Evolutionary conservation across 1,284 basidiomycete genomes (phyloP), one percentile per base, ranked within the genome.

Genomic region (Ganoderma leucocontextum): DNA sequence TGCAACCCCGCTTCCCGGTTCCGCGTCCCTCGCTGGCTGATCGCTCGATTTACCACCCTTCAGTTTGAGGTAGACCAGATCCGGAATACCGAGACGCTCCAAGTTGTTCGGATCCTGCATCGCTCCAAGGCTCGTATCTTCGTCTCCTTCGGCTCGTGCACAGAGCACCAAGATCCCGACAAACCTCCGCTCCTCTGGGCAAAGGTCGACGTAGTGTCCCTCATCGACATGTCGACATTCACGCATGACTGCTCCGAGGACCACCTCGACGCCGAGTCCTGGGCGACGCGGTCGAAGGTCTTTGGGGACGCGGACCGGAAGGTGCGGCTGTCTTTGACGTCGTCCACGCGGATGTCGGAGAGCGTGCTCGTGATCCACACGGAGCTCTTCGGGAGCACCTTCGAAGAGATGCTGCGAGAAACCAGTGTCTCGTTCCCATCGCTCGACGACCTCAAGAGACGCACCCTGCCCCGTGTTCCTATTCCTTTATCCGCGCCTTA

Each of bases 321-420:
- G 6, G 60, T 62, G 9, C 60, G 65, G 4, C 60, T 62, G 2
- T 62, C 65, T 1, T 62, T 66, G 41, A 49, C 29, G 10, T 41
- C 17, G 1, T 66, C 53, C 60, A n/a, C 3, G 2, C 17, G 42
- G 15, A 19, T n/a, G 19, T 39, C 64, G 8, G 47, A n/a, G 8
- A 22, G 1, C 13, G 57, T 49, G 4, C 19, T 53, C 29, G 38
- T 65, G 9, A 10, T 62, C 7, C 49, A 57, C 25, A 2, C 57
- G 7, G 59, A 65, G 25, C 64, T 65, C 22, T 2, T 17, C 12
- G 64, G 64, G 0, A 19, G 10, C 13, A 29, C 25, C 1, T 65
- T 33, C 52, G 29, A 55, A 13, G 52, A 55, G 52, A 55, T 55
- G 52, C 52, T 55, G 13, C 25, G 52, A 12, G 52, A 55, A 4